Percentiles rank a stretch among this genome's conserved stretches.
phyloP scores from a whole-genome alignment of 257 asterid species.

The Solanum paucissectum region DNA sequence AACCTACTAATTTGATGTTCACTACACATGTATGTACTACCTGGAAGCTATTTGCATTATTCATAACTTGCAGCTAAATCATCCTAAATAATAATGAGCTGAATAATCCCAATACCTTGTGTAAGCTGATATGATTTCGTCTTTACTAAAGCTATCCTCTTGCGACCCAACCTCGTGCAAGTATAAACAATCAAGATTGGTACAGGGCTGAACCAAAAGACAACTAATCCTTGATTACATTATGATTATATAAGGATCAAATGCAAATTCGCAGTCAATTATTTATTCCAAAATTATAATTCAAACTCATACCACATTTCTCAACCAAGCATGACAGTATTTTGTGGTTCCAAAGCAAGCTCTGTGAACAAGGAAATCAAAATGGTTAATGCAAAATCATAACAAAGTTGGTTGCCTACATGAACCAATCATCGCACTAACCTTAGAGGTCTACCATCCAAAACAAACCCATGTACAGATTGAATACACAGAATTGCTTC shows the following conservation, averaged over 20 bases:
- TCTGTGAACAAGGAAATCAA: conserved; percentile 36
- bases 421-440: conserved; percentile 12
- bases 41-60: background rate
- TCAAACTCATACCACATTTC: conserved; percentile 51
- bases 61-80: background rate
- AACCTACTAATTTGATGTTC: background rate
- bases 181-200: conserved; percentile 78
- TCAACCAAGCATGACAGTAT: conserved; percentile 89
- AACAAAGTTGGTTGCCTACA: background rate
- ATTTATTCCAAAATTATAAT: background rate
- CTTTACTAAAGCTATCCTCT: conserved; percentile 88
- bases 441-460: conserved; percentile 78
- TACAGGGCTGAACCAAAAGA: conserved; percentile 65
- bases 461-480: conserved; percentile 77
- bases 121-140: conserved; percentile 80
- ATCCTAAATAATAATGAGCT: background rate
- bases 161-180: conserved; percentile 81
- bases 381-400: background rate
- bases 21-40: background rate
- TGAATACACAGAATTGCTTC: conserved; percentile 93
- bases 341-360: conserved; percentile 91
- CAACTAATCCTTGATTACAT: background rate
- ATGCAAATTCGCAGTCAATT: background rate
- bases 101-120: conserved; percentile 45
- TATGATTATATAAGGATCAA: background rate